A percentile compares a stretch with the other conserved stretches of the same genome.
These are phyloP conservation scores for Pestalotiopsis sp. DNA, from an alignment of 2,329 filamentous ascomycete genomes.

Conservation along the genomic window DNA sequence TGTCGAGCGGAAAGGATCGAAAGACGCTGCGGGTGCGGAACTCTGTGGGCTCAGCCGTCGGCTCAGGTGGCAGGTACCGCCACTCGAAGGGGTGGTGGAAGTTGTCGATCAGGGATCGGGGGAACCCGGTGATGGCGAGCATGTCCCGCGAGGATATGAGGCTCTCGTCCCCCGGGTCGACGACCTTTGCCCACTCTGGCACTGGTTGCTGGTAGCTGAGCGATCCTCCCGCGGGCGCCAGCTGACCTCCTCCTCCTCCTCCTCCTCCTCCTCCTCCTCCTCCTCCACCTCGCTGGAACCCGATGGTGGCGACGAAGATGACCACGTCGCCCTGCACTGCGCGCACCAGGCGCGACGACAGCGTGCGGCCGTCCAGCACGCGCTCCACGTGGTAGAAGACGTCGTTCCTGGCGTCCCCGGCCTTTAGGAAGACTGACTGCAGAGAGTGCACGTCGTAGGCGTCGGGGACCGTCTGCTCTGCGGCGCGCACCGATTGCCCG, in stretches of 20 bases:
- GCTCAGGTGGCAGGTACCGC: slow-evolving; percentile 3
- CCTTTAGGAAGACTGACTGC: slow-evolving; percentile 13
- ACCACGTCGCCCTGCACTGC: slow-evolving; percentile 9
- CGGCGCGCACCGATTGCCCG: slow-evolving; percentile 15
- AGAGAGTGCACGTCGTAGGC: slow-evolving; percentile 14
- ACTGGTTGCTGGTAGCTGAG: not conserved
- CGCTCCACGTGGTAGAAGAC: slow-evolving; percentile 15
- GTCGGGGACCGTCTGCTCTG: slow-evolving; percentile 14
- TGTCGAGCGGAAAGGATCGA: slow-evolving; percentile 7
- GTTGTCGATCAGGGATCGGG: not conserved
- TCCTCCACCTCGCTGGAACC: slow-evolving; percentile 5
- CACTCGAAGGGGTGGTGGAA: slow-evolving; percentile 11
- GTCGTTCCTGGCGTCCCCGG: not conserved
- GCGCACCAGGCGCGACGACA: slow-evolving; percentile 14
- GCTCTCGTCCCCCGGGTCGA: slow-evolving; percentile 2
- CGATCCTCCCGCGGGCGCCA: not conserved
- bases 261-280: not conserved
- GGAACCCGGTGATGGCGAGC: slow-evolving; percentile 6
- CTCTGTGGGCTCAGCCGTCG: not conserved
- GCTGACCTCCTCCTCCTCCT: not conserved
- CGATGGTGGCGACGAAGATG: slow-evolving; percentile 13
- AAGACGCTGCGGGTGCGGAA: slow-evolving; percentile 13
- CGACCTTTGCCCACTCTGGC: not conserved
- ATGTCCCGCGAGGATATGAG: not conserved
- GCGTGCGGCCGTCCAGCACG: slow-evolving; percentile 13